phyloP scores from a whole-genome alignment of 75 land plant genomes.

The Gnetum montanum region DNA sequence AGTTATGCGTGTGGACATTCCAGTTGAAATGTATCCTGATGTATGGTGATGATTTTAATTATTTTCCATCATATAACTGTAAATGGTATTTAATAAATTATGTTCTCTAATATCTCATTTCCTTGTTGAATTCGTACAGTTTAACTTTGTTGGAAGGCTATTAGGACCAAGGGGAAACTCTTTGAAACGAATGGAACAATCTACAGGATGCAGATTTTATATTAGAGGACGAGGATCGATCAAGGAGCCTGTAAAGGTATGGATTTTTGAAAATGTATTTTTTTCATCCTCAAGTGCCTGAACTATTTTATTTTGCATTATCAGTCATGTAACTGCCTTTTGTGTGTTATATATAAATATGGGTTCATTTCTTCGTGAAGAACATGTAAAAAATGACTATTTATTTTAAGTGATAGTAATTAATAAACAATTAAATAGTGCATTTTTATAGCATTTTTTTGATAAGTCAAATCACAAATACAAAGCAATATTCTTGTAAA shows the following conservation, averaged over 20 bases:
- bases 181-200: slow-evolving; percentile 75
- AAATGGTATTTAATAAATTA: background rate
- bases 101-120: background rate
- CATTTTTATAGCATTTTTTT: no score
- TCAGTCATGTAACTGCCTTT: background rate
- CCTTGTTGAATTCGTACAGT: slow-evolving; percentile 31
- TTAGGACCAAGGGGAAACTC: slow-evolving; percentile 92
- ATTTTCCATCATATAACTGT: background rate
- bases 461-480: no score
- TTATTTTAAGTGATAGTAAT: no score
- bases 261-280: background rate
- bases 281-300: background rate
- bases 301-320: background rate
- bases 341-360: background rate
- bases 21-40: slow-evolving; percentile 75
- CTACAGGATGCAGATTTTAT: slow-evolving; percentile 76
- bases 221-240: slow-evolving; percentile 86
- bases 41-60: slow-evolving; percentile 33
- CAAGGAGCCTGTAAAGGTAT: slow-evolving; percentile 86
- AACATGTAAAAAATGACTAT: no score
- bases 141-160: slow-evolving; percentile 88
- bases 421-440: no score
- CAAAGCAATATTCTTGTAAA: no score
- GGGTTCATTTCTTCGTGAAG: no score
- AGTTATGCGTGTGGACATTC: slow-evolving; percentile 75